These are phyloP conservation scores for Grosmannia huntii DNA, from an alignment of 2,329 filamentous ascomycete species.

Conservation along the genomic window DNA sequence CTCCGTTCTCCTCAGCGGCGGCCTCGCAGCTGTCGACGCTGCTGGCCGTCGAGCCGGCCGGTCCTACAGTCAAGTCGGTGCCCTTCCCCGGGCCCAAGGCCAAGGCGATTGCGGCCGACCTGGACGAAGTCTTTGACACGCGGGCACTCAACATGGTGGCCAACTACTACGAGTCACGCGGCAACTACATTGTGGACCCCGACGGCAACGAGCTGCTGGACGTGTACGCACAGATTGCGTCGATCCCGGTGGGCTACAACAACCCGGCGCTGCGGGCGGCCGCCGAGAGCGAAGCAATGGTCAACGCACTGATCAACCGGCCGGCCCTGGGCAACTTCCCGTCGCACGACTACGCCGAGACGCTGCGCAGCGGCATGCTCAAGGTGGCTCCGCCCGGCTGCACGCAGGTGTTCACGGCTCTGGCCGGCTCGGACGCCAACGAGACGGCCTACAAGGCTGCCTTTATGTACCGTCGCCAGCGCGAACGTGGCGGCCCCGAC, in stretches of 20 bases:
- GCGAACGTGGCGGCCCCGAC: conserved; percentile 63
- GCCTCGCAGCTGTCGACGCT: conserved; percentile 15
- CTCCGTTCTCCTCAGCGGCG: conserved; percentile 6
- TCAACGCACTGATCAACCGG: conserved; percentile 70
- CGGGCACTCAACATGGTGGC: conserved; percentile 73
- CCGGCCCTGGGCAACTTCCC: conserved; percentile 88
- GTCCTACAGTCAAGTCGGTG: conserved; percentile 39
- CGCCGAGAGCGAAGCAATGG: conserved; percentile 66
- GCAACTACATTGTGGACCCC: conserved; percentile 69
- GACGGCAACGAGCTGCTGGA: conserved; percentile 64
- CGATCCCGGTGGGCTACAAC: conserved; percentile 87
- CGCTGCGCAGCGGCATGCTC: conserved; percentile 70
- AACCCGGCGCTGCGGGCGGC: conserved; percentile 62
- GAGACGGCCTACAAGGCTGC: conserved; percentile 92
- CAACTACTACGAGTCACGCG: conserved; percentile 60
- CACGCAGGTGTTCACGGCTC: conserved; percentile 81
- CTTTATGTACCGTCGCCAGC: conserved; percentile 81
- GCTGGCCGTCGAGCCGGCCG: conserved; percentile 32
- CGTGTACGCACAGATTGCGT: conserved; percentile 83
- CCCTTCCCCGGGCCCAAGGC: conserved; percentile 65
- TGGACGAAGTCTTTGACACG: conserved; percentile 73
- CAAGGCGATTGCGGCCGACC: conserved; percentile 53
- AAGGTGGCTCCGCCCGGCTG: conserved; percentile 72
- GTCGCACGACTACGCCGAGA: conserved; percentile 66
- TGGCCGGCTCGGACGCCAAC: conserved; percentile 84